Evolutionary conservation across 345 rosid species (phyloP), one percentile per base, ranked within the genome.

Genomic region (Lepidium sativum): DNA sequence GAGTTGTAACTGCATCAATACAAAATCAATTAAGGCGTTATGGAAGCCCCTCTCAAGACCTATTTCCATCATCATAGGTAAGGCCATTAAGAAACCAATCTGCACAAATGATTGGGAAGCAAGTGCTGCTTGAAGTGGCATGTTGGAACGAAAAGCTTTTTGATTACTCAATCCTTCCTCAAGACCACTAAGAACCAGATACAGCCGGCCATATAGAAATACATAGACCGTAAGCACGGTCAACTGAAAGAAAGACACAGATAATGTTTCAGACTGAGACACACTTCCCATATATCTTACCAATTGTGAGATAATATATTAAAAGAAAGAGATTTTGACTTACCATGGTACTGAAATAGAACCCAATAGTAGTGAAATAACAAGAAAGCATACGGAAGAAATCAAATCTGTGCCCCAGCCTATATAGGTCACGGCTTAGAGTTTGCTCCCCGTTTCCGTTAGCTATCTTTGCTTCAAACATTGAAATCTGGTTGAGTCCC

Each of bases 391-490:
- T 90, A 31, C 97, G 83, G 79, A 87, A 90, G 82, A 87, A 90
- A 72, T 90, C 97, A 79, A 90, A 90, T 20, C 88, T 88, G 72
- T 84, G 92, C 9, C 96, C 97, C 34, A 90, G 90, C 20, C 97
- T 77, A 49, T 86, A 81, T 14, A 90, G 68, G 60, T 90, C 96
- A 20, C 97, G 90, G 70, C 92, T 90, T 65, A 90, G 68, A 65
- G 95, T 88, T 78, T 90, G 97, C 67, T 90, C 97, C 9, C 96
- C 96, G 65, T 87, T 90, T 43, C 97, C 97, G 31, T 84, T 85
- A 40, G 96, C 95, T 51, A 90, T 84, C 76, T 90, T 90, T 69
- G 96, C 96, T 77, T 90, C 97, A 63, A 90, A 90, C 82, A 87
- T 74, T n/a, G 97, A 87, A 54, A 90, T 90, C 76, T 90, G 96